These are phyloP conservation scores for Corinectria fuckeliana DNA, from an alignment of 2,329 filamentous ascomycete species.

Conservation along the genomic window DNA sequence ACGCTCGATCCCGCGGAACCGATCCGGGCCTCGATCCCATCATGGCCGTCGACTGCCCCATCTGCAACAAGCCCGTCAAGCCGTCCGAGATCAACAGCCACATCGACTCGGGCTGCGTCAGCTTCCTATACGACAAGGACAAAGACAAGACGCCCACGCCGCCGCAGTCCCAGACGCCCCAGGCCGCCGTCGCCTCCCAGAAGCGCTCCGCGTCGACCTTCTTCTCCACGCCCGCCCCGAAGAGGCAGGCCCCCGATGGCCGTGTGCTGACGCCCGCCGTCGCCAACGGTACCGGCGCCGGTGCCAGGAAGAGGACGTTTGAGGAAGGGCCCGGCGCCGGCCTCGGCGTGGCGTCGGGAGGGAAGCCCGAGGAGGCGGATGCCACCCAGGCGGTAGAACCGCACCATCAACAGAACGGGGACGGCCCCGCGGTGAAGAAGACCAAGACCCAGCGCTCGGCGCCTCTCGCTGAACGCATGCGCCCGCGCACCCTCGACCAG, in stretches of 20 bases:
- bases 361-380: slow-evolving; percentile 2
- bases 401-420: slow-evolving; percentile 27
- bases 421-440: slow-evolving; percentile 64
- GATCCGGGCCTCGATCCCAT: too few relatives aligned
- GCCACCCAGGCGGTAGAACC: slow-evolving; percentile 8
- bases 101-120: slow-evolving; percentile 82
- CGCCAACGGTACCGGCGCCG: slow-evolving; percentile 43
- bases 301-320: slow-evolving; percentile 56
- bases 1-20: too few relatives aligned
- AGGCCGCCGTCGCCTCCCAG: slow-evolving; percentile 49
- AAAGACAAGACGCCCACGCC: slow-evolving; percentile 41
- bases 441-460: slow-evolving; percentile 74
- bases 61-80: slow-evolving; percentile 77
- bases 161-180: slow-evolving; percentile 41
- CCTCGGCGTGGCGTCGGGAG: neutral
- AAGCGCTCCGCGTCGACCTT: slow-evolving; percentile 65
- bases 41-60: slow-evolving; percentile 75
- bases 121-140: slow-evolving; percentile 65
- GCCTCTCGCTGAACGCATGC: slow-evolving; percentile 92
- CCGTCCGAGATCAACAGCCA: slow-evolving; percentile 84
- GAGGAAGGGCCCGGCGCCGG: slow-evolving; percentile 59
- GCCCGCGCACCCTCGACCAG: slow-evolving; percentile 81
- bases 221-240: slow-evolving; percentile 67
- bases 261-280: slow-evolving; percentile 43
- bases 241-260: slow-evolving; percentile 52